A percentile compares a stretch with the other conserved stretches of the same genome.
phyloP scores from a whole-genome alignment of 2,329 filamentous ascomycete species.

The Colletotrichum tabaci region DNA sequence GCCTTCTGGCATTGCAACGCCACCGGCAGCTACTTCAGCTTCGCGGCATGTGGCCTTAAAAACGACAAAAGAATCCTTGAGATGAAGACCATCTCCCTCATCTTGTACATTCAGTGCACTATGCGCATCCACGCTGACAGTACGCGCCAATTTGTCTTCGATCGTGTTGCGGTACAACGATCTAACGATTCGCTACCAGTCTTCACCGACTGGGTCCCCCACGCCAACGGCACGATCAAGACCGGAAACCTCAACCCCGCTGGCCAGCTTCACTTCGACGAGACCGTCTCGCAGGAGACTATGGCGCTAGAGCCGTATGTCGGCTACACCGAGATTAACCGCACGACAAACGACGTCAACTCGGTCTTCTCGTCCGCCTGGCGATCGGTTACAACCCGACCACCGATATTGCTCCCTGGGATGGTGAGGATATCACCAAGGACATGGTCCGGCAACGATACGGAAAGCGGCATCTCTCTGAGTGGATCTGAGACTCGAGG shows the following conservation, averaged over 20 bases:
- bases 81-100: too few species aligned
- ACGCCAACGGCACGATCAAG: conserved; percentile 2
- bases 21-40: too few species aligned
- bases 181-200: too few species aligned
- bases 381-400: conserved; percentile 4
- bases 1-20: too few species aligned
- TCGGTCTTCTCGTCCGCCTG: not conserved
- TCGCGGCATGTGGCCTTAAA: too few species aligned
- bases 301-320: not conserved
- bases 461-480: not conserved
- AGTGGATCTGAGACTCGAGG: not conserved
- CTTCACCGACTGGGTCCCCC: too few species aligned
- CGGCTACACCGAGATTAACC: not conserved
- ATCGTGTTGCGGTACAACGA: too few species aligned
- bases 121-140: too few species aligned
- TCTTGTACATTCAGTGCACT: too few species aligned
- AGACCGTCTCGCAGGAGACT: not conserved
- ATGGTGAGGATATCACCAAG: not conserved
- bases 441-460: conserved; percentile 4
- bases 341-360: not conserved
- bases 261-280: not conserved
- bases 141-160: too few species aligned
- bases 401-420: not conserved
- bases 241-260: not conserved
- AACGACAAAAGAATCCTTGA: too few species aligned